Evolutionary conservation across 495 filamentous ascomycete genomes (phyloP), one percentile per base, ranked within the genome.

Genomic region (Penicillium alfredii): DNA sequence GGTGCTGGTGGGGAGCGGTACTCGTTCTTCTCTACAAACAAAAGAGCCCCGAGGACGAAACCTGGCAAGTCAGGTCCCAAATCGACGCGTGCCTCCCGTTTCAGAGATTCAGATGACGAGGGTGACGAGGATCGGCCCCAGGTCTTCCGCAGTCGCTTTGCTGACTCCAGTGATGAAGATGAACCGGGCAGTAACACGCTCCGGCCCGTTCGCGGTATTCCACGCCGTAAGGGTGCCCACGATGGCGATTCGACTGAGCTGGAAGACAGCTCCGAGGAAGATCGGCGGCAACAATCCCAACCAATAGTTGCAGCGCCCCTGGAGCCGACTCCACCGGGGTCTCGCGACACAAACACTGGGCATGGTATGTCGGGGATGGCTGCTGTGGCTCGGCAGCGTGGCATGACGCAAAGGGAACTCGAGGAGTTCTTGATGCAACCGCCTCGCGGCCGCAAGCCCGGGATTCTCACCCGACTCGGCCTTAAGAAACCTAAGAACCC

Each of bases 121-220:
- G 81, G 79, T 12, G 74, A 73, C 3, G 67, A 36, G 9, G 13
- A 27, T 8, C 52, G 52, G 0, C 44, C 47, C 6, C 65, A 47
- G 10, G 32, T 38, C 19, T 84, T 82, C 50, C 68, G 63, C 22
- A 88, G 84, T 51, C 80, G 86, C 2, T 88, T 88, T 49, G 80
- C 76, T n/a, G 82, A 88, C 41, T 89, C 84, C 1, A 88, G 85
- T 50, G 84, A 88, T 45, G 82, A 85, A 24, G 80, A 83, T 12
- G 71, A 71, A 8, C 53, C 58, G 4, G 37, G 40, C 12, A 42
- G 37, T 2, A 57, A 44, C 21, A 51, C 51, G 17, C 49, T 82
- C 14, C 67, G 73, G 7, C 77, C 80, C 11, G 79, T 84, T 4
- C 71, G 82, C 21, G 76, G 77, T 8, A 85, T 84, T 25, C 80